These are phyloP conservation scores for Eragrostis nindensis DNA, from an alignment of 176 grass and related monocot genomes.

Conservation along the genomic window DNA sequence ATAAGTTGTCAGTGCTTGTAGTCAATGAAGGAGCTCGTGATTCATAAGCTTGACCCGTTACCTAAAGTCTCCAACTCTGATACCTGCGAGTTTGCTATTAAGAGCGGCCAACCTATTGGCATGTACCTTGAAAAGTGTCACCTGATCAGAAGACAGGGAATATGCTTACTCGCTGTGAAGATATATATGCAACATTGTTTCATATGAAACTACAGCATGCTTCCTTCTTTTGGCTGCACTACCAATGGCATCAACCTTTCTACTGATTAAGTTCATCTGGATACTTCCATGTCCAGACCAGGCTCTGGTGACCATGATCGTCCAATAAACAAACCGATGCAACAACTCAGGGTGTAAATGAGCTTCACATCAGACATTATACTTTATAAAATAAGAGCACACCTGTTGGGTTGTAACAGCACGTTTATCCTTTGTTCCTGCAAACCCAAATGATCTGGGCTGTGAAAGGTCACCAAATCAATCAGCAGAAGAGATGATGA, in stretches of 20 bases:
- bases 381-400: conserved; percentile 22
- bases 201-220: conserved; percentile 14
- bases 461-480: conserved; percentile 54
- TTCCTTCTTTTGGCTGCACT: conserved; percentile 13
- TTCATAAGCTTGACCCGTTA: conserved; percentile 51
- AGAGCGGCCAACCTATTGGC: conserved; percentile 78
- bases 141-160: conserved; percentile 56
- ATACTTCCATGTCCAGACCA: conserved; percentile 9
- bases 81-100: conserved; percentile 76
- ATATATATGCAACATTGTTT: not conserved
- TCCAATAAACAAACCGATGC: conserved; percentile 14
- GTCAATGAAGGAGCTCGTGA: not conserved
- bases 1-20: conserved; percentile 15
- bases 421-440: conserved; percentile 96
- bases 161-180: not conserved
- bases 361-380: not conserved
- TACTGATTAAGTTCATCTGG: not conserved
- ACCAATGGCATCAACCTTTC: not conserved
- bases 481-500: conserved; percentile 24
- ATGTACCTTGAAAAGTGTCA: conserved; percentile 84
- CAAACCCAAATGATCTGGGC: conserved; percentile 85
- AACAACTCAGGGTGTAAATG: not conserved
- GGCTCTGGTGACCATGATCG: not conserved
- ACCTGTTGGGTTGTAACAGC: conserved; percentile 92
- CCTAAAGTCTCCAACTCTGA: conserved; percentile 94